A percentile compares a stretch with the other conserved stretches of the same genome.
phyloP scores from a whole-genome alignment of 805 yeast species.

The Ogataea methanolica region DNA sequence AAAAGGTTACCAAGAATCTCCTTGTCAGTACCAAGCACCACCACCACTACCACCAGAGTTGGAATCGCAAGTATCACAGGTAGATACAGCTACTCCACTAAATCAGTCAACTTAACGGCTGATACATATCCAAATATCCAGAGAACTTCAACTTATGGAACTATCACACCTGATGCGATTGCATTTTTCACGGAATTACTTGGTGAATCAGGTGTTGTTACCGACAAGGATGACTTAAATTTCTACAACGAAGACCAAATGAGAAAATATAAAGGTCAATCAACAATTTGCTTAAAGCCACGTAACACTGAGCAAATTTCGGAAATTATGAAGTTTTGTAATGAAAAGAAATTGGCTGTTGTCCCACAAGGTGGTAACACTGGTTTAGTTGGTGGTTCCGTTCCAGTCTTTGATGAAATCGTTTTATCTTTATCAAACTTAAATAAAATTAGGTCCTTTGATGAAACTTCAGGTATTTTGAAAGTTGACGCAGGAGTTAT shows the following conservation, averaged over 20 bases:
- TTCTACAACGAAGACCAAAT: slow-evolving; percentile 89
- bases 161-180: slow-evolving; percentile 53
- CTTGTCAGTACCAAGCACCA: no score
- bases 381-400: slow-evolving; percentile 92
- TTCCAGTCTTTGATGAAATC: slow-evolving; percentile 89
- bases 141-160: slow-evolving; percentile 47
- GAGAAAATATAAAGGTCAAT: slow-evolving; percentile 89
- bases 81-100: slow-evolving; percentile 1
- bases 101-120: slow-evolving; percentile 45
- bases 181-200: slow-evolving; percentile 57
- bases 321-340: slow-evolving; percentile 73
- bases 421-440: slow-evolving; percentile 64
- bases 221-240: slow-evolving; percentile 58
- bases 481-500: slow-evolving; percentile 90
- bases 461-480: slow-evolving; percentile 74
- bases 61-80: no score
- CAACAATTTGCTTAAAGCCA: slow-evolving; percentile 77
- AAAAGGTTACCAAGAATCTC: no score
- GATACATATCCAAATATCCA: slow-evolving; percentile 62
- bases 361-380: slow-evolving; percentile 98
- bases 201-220: slow-evolving; percentile 43
- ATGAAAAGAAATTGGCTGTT: slow-evolving; percentile 69
- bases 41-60: no score
- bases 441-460: slow-evolving; percentile 80
- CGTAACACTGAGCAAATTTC: slow-evolving; percentile 75